Conservation (phyloP, 495 filamentous ascomycete genomes). For the Hypoxylon fuscum region DNA sequence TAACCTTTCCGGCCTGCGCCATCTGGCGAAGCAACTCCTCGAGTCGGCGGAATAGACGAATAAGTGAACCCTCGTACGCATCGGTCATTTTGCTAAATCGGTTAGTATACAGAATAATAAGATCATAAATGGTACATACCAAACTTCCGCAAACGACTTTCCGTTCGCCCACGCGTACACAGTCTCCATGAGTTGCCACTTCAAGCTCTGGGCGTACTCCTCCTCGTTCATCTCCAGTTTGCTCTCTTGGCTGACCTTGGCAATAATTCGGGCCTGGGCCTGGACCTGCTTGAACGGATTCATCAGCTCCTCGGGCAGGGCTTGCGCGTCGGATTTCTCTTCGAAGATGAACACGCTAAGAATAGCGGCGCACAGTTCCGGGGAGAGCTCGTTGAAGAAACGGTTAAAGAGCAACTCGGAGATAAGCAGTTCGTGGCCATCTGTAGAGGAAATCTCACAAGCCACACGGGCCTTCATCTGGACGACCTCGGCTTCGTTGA, state of each 20-base stretch:
- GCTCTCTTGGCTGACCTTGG: slow-evolving; percentile 91
- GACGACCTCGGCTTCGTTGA: slow-evolving; percentile 92
- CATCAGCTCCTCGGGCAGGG: slow-evolving; percentile 79
- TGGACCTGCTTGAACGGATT: slow-evolving; percentile 89
- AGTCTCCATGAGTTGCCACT: slow-evolving; percentile 94
- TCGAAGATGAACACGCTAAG: slow-evolving; percentile 96
- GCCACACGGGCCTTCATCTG: slow-evolving; percentile 95
- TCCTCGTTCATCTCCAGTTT: slow-evolving; percentile 92
- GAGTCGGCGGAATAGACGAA: slow-evolving; percentile 92
- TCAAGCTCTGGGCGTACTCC: slow-evolving; percentile 87
- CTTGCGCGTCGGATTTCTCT: slow-evolving; percentile 82
- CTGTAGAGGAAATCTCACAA: slow-evolving; percentile 92
- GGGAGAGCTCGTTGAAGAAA: slow-evolving; percentile 94
- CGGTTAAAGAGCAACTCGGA: slow-evolving; percentile 94
- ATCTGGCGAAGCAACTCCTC: slow-evolving; percentile 98
- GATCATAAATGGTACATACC: slow-evolving; percentile 64
- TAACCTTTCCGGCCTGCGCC: slow-evolving; percentile 95
- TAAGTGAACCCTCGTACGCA: slow-evolving; percentile 94
- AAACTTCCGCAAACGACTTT: slow-evolving; percentile 91
- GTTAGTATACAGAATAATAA: slow-evolving; percentile 7
- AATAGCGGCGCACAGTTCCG: slow-evolving; percentile 83
- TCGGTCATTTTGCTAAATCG: slow-evolving; percentile 90
- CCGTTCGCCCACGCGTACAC: slow-evolving; percentile 95
- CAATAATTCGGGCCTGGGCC: slow-evolving; percentile 81
- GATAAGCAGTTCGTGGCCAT: slow-evolving; percentile 84